Evolutionary conservation across 129 eudicot species (phyloP), one percentile per base, ranked within the genome.

Genomic region (Artemisia argyi): DNA sequence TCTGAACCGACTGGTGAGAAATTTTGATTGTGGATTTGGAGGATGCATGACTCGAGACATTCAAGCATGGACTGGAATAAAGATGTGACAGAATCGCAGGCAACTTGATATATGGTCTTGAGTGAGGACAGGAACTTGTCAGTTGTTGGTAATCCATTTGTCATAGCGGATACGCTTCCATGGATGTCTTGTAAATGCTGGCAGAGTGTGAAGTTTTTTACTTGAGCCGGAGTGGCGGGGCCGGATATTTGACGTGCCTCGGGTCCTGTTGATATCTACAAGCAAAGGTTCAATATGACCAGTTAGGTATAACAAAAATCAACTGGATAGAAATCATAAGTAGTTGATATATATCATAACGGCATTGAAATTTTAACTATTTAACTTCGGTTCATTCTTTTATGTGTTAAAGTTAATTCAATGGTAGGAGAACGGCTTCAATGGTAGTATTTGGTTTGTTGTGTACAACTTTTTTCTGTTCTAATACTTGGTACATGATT

Each of bases 161-260:
- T 35, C 69, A 89, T 83, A 15, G 92, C 69, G 15, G 92, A 76
- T 15, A 93, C 69, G 16, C 92, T 86, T n/a, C 80, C 69, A 28
- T 93, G 96, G 48, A 93, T 75, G 83, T 89, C 98, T 82, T 93
- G 98, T 15, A 93, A 83, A 65, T 90, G 97, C 76, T 93, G 97
- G 44, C 96, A 89, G 18, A 93, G 82, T 50, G 88, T 84, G 74
- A 93, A 89, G 78, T 93, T 93, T 80, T 90, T 93, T 0, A 87
- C 51, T 79, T 93, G 98, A 51, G 96, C 84, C 8, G 89, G 78
- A 69, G 97, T 93, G 30, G 96, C 98, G 3, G 98, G 95, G 63
- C 89, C 95, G 0, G 90, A 71, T 73, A 89, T 78, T 78, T 93
- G 98, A 10, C 98, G 89, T 13, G 96, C 96, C 81, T 93, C 98